A percentile compares a stretch with the other conserved stretches of the same genome.
Conservation (phyloP, 2,329 filamentous ascomycete species). For the Setomelanomma holmii region DNA sequence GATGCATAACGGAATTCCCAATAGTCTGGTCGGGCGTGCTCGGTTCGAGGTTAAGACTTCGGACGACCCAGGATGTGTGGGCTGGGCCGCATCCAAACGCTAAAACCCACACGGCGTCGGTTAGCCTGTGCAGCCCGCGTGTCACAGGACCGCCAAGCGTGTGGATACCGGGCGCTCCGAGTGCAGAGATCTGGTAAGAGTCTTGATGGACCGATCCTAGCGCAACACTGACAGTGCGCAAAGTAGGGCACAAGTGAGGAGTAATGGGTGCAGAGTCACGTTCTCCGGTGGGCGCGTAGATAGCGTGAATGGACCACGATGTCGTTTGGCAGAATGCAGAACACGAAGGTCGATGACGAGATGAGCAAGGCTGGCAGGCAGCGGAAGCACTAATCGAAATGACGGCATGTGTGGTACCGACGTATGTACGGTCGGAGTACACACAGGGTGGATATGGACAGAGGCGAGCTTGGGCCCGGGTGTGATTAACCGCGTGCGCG, state of each 20-base stretch:
- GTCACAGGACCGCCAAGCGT: conserved; percentile 29
- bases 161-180: conserved; percentile 36
- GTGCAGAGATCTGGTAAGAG: conserved; percentile 20
- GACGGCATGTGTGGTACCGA: conserved; percentile 15
- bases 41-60: conserved; percentile 35
- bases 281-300: neutral
- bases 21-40: conserved; percentile 43
- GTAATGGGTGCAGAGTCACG: neutral
- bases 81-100: conserved; percentile 23
- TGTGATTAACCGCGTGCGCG: conserved; percentile 27
- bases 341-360: conserved; percentile 3
- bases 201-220: conserved; percentile 30
- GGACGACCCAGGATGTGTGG: conserved; percentile 24
- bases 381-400: conserved; percentile 1
- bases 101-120: conserved; percentile 29
- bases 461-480: neutral
- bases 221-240: conserved; percentile 10
- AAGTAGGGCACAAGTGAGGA: too few species aligned
- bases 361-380: conserved; percentile 4
- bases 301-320: neutral
- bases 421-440: neutral
- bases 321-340: neutral
- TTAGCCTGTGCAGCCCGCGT: conserved; percentile 37
- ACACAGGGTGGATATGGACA: neutral
- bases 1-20: conserved; percentile 36